Evolutionary conservation across 805 yeast genomes (phyloP).

Genomic region (Starmerella lactis-condensi): DNA sequence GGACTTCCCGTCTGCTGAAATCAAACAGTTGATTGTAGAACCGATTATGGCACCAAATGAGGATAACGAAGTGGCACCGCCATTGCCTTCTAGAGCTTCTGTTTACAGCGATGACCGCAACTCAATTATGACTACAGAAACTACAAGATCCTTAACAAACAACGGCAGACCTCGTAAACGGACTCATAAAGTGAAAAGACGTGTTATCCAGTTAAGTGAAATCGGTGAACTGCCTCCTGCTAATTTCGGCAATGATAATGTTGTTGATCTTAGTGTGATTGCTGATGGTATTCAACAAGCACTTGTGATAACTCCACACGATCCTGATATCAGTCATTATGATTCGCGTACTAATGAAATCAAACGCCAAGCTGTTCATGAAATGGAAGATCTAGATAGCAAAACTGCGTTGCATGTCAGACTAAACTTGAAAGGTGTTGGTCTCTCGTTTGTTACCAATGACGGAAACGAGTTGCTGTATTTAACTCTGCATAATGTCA

Average conservation of each 20-base stretch:
- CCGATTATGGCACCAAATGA: slow-evolving; percentile 27
- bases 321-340: slow-evolving; percentile 58
- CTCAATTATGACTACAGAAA: not conserved
- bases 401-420: slow-evolving; percentile 23
- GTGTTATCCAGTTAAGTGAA: slow-evolving; percentile 73
- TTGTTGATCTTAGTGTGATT: slow-evolving; percentile 72
- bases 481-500: slow-evolving; percentile 64
- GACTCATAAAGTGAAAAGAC: slow-evolving; percentile 11
- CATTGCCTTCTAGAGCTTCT: not conserved
- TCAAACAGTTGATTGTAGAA: slow-evolving; percentile 60
- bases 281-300: slow-evolving; percentile 95
- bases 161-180: no score
- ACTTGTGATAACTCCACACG: slow-evolving; percentile 64
- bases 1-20: slow-evolving; percentile 84
- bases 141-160: not conserved
- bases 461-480: slow-evolving; percentile 64
- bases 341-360: slow-evolving; percentile 18
- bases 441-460: slow-evolving; percentile 63
- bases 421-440: slow-evolving; percentile 58
- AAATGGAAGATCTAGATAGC: slow-evolving; percentile 10
- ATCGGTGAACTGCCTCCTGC: slow-evolving; percentile 83
- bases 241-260: slow-evolving; percentile 34
- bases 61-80: slow-evolving; percentile 15
- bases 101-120: not conserved
- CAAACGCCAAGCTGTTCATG: slow-evolving; percentile 13